phyloP scores from a whole-genome alignment of 345 rosid genomes.

The Carallia pectinifolia region DNA sequence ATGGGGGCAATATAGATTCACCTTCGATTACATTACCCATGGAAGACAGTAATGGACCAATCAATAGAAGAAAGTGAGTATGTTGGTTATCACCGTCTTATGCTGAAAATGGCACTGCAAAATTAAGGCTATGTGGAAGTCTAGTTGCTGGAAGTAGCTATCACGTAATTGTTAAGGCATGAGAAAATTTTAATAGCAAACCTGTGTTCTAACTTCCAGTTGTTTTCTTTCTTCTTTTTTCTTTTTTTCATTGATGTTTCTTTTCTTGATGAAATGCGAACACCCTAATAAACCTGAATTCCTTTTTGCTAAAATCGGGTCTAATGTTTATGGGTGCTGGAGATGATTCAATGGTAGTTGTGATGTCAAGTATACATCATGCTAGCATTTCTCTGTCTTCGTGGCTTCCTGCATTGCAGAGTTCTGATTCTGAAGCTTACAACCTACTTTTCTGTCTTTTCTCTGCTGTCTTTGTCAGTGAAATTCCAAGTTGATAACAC shows the following conservation, averaged over 20 bases:
- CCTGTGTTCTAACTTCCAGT: no score
- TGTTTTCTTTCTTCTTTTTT: background rate
- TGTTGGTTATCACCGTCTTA: background rate
- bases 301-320: background rate
- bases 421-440: background rate
- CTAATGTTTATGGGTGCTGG: background rate
- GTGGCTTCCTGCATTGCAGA: no score
- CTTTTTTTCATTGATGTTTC: background rate
- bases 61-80: background rate
- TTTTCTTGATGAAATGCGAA: no score
- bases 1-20: background rate
- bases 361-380: background rate
- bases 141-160: background rate
- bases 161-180: background rate
- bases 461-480: background rate
- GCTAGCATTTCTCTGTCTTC: no score
- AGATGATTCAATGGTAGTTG: background rate
- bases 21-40: background rate
- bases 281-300: background rate
- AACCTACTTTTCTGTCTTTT: background rate
- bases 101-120: no score
- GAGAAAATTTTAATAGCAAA: no score
- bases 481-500: no score
- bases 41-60: background rate
- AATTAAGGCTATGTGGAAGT: background rate